Evolutionary conservation across 2,329 filamentous ascomycete species (phyloP).

Genomic region (Tolypocladium endophyticum): DNA sequence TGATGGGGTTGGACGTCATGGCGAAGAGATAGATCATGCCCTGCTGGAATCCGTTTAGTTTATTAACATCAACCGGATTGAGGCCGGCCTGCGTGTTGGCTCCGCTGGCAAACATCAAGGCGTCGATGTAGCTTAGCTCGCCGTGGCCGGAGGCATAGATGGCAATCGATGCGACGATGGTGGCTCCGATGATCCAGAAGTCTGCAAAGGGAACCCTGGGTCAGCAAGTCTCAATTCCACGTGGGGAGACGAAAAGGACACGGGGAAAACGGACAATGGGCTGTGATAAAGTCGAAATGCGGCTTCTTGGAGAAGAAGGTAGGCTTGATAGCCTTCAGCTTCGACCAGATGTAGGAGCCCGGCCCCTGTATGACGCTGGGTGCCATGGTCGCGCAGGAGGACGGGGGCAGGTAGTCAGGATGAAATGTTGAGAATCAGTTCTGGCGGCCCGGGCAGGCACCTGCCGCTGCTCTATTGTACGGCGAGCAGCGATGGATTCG

Average conservation of each 20-base stretch:
- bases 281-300: slow-evolving; percentile 71
- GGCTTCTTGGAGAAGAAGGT: slow-evolving; percentile 50
- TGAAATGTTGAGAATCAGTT: neutral
- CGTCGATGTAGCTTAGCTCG: slow-evolving; percentile 68
- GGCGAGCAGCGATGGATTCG: neutral
- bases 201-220: slow-evolving; percentile 39
- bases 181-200: slow-evolving; percentile 66
- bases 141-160: slow-evolving; percentile 52
- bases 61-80: slow-evolving; percentile 66
- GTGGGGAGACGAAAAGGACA: neutral
- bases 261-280: slow-evolving; percentile 53
- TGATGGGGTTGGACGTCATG: slow-evolving; percentile 72
- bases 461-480: neutral
- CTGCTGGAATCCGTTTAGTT: slow-evolving; percentile 62
- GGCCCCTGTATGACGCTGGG: slow-evolving; percentile 20
- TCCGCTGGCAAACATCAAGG: slow-evolving; percentile 79
- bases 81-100: slow-evolving; percentile 85
- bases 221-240: slow-evolving; percentile 8
- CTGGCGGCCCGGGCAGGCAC: neutral
- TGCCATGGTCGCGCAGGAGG: neutral
- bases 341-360: slow-evolving; percentile 24
- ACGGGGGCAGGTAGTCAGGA: slow-evolving; percentile 1
- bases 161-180: slow-evolving; percentile 65
- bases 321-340: slow-evolving; percentile 40
- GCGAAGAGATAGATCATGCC: slow-evolving; percentile 60